phyloP scores from a whole-genome alignment of 768 basidiomycete species.

The Suillus decipiens region DNA sequence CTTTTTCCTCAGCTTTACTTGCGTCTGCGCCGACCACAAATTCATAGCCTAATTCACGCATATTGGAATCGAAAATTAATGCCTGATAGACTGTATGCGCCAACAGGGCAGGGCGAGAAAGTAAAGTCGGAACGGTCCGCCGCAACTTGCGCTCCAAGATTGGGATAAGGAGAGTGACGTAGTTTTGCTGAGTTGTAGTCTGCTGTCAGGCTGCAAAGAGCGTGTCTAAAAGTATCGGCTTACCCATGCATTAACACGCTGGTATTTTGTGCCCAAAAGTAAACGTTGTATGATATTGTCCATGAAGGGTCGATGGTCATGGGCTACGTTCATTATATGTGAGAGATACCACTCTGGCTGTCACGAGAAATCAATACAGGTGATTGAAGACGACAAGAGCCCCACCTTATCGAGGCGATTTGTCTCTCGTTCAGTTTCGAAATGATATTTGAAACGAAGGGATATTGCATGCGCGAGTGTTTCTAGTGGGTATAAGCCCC shows the following conservation, averaged over 20 bases:
- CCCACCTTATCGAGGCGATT: conserved; percentile 90
- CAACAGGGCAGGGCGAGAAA: conserved; percentile 79
- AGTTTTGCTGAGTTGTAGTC: conserved; percentile 64
- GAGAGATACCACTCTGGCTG: conserved; percentile 99
- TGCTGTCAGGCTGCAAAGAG: conserved; percentile 7
- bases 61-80: conserved; percentile 78
- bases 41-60: conserved; percentile 74
- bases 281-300: conserved; percentile 71
- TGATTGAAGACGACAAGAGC: conserved; percentile 2
- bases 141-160: conserved; percentile 75
- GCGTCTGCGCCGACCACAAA: conserved; percentile 35
- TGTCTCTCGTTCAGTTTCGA: conserved; percentile 82
- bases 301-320: conserved; percentile 85
- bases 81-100: conserved; percentile 97
- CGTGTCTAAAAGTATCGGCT: conserved; percentile 19
- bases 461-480: conserved; percentile 82
- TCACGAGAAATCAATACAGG: neutral
- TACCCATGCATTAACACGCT: conserved; percentile 76
- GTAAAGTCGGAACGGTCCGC: conserved; percentile 69
- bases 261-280: conserved; percentile 62
- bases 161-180: conserved; percentile 76
- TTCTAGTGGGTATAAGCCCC: conserved; percentile 80
- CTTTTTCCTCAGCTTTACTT: conserved; percentile 48
- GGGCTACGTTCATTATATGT: conserved; percentile 82
- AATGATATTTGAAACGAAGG: conserved; percentile 92